Conservation (phyloP, 441 rosid genomes). For the Viola pubescens region DNA sequence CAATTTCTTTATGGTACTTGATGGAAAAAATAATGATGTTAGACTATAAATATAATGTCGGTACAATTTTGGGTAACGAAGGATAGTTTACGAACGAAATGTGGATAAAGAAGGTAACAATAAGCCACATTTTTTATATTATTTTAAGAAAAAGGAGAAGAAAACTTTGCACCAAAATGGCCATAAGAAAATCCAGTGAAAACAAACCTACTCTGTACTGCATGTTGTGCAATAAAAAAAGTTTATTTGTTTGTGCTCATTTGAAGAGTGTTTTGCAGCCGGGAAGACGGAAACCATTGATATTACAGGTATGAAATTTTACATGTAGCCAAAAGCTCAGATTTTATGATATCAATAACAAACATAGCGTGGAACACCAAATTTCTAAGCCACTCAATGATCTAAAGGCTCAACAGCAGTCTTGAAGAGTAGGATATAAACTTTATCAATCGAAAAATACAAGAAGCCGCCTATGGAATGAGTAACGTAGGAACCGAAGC, state of each 20-base stretch:
- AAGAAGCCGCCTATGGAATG: slow-evolving; percentile 93
- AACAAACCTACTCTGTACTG: too few relatives aligned
- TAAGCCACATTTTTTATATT: too few relatives aligned
- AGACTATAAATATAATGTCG: too few relatives aligned
- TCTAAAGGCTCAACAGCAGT: slow-evolving; percentile 90
- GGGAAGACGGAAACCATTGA: background rate
- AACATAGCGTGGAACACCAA: slow-evolving; percentile 8
- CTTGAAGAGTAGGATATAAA: slow-evolving; percentile 86
- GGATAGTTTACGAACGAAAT: too few relatives aligned
- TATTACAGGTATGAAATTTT: slow-evolving; percentile 16
- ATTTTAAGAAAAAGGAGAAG: too few relatives aligned
- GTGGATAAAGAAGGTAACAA: too few relatives aligned
- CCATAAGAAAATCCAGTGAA: too few relatives aligned
- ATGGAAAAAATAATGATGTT: too few relatives aligned
- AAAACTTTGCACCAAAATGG: too few relatives aligned
- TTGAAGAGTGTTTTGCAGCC: slow-evolving; percentile 6
- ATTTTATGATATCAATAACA: slow-evolving; percentile 9
- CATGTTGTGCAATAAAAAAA: background rate
- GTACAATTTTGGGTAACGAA: too few relatives aligned
- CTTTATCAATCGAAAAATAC: slow-evolving; percentile 87
- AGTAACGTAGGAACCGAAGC: slow-evolving; percentile 93
- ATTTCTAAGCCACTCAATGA: slow-evolving; percentile 24
- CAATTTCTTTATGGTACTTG: too few relatives aligned
- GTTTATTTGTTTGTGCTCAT: slow-evolving; percentile 9
- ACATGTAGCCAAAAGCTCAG: slow-evolving; percentile 12